Evolutionary conservation across 2,329 filamentous ascomycete species (phyloP).

Genomic region (Spiromastix sp.): DNA sequence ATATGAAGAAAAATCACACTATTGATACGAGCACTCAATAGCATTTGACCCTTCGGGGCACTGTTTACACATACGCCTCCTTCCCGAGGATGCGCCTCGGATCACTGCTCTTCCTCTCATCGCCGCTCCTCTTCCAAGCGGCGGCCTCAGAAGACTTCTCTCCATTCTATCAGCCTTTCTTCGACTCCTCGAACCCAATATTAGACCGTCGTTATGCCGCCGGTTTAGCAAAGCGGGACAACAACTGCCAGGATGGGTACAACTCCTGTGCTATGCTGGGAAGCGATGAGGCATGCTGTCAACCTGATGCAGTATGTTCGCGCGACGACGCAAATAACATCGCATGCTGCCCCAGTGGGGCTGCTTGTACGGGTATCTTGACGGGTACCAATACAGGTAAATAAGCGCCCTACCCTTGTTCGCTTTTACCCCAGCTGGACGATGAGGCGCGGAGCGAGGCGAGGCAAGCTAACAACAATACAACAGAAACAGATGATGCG

Average conservation of each 20-base stretch:
- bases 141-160: not conserved
- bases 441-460: too few relatives aligned
- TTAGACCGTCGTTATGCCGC: slow-evolving; percentile 5
- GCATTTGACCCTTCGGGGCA: too few relatives aligned
- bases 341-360: slow-evolving; percentile 50
- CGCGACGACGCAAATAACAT: slow-evolving; percentile 47
- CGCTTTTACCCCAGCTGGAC: too few relatives aligned
- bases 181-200: not conserved
- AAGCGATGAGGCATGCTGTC: slow-evolving; percentile 47
- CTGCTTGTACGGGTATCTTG: slow-evolving; percentile 48
- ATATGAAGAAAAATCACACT: too few relatives aligned
- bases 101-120: slow-evolving; percentile 1
- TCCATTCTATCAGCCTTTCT: slow-evolving; percentile 1
- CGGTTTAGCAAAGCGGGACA: slow-evolving; percentile 13
- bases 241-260: slow-evolving; percentile 42
- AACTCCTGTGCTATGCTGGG: slow-evolving; percentile 42
- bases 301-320: slow-evolving; percentile 42
- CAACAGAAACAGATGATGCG: slow-evolving; percentile 13
- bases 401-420: too few relatives aligned
- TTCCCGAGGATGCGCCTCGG: not conserved
- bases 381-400: too few relatives aligned
- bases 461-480: too few relatives aligned
- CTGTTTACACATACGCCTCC: too few relatives aligned
- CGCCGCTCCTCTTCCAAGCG: not conserved
- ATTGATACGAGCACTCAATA: too few relatives aligned